phyloP scores from a whole-genome alignment of 169 alveolate species.

The Neospora caninum region DNA sequence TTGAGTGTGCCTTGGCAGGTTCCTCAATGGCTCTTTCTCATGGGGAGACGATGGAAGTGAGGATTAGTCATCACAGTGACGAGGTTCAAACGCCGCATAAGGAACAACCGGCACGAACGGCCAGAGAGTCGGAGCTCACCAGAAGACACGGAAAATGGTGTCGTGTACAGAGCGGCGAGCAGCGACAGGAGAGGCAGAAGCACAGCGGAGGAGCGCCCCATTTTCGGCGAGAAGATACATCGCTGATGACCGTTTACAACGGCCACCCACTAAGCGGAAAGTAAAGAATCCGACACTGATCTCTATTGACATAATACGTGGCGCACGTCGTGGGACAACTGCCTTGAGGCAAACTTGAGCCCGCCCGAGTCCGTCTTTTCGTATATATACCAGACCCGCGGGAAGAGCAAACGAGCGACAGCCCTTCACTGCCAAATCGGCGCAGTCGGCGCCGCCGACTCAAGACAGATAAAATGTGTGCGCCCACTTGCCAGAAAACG shows the following conservation, averaged over 20 bases:
- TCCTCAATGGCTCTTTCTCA: too few species aligned
- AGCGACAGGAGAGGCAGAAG: not conserved
- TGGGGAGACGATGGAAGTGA: too few species aligned
- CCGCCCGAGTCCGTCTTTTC: not conserved
- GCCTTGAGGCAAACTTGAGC: not conserved
- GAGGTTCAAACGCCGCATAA: too few species aligned
- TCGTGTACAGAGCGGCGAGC: not conserved
- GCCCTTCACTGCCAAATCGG: too few species aligned
- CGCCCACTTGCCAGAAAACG: not conserved
- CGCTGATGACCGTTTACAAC: not conserved
- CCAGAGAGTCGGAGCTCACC: not conserved
- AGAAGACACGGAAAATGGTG: not conserved
- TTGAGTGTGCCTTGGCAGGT: too few species aligned
- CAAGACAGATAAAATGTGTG: too few species aligned
- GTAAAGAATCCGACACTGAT: not conserved
- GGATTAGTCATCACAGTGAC: too few species aligned
- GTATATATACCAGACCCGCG: not conserved
- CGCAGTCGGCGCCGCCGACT: too few species aligned
- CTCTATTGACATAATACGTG: not conserved
- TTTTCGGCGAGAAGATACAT: not conserved
- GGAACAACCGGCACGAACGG: too few species aligned
- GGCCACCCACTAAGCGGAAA: not conserved
- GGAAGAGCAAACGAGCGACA: too few species aligned
- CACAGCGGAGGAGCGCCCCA: not conserved
- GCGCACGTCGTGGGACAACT: not conserved